phyloP scores from a whole-genome alignment of 1,284 basidiomycete genomes.

The Trichosporon ovoides region DNA sequence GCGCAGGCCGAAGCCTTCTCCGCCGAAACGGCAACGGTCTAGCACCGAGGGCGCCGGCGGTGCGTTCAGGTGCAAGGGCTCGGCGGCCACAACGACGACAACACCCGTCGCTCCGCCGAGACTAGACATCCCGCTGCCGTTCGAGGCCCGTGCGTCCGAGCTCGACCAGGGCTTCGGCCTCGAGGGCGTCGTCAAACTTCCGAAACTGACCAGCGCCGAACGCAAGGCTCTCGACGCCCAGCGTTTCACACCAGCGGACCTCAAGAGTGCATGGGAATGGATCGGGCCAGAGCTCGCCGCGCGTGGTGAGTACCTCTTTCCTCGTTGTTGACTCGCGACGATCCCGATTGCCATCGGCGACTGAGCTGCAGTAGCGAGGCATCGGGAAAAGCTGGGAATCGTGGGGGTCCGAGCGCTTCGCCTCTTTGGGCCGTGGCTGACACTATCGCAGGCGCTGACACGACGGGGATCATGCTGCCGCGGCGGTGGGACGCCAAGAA shows the following conservation, averaged over 20 bases:
- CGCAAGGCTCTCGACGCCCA: slow-evolving; percentile 23
- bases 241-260: slow-evolving; percentile 25
- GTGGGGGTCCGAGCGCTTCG: not conserved
- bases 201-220: slow-evolving; percentile 25
- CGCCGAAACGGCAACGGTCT: not conserved
- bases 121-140: slow-evolving; percentile 19
- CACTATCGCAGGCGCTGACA: slow-evolving; percentile 23
- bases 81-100: slow-evolving; percentile 7
- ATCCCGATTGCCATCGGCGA: not conserved
- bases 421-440: slow-evolving; percentile 2
- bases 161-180: slow-evolving; percentile 21
- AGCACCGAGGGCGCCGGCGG: not conserved
- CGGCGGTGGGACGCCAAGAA: slow-evolving; percentile 18
- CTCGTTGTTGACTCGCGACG: no score
- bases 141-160: slow-evolving; percentile 10
- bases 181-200: slow-evolving; percentile 26
- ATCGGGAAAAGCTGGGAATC: not conserved
- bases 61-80: not conserved
- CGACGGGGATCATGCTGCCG: slow-evolving; percentile 32
- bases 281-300: slow-evolving; percentile 31
- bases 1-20: slow-evolving; percentile 4
- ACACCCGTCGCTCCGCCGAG: slow-evolving; percentile 16
- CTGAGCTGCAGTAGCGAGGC: not conserved
- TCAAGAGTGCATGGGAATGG: slow-evolving; percentile 30
- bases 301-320: slow-evolving; percentile 29